Evolutionary conservation across 345 rosid genomes (phyloP).

Genomic region (Citrus reticulata): DNA sequence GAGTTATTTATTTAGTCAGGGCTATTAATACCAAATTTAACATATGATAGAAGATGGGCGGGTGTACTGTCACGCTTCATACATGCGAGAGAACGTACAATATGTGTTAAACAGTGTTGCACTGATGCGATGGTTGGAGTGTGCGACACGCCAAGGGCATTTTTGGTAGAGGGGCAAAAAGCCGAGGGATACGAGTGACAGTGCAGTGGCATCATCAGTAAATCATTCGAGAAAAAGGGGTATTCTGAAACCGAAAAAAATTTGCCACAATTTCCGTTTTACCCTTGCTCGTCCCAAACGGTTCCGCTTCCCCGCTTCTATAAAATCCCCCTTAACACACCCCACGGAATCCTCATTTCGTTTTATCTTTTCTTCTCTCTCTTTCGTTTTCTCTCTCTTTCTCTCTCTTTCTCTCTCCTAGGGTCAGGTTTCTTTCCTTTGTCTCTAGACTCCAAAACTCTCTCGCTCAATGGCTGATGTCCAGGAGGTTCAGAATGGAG

Average conservation of each 20-base stretch:
- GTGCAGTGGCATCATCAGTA: conserved; percentile 29
- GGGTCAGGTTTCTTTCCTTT: conserved; percentile 17
- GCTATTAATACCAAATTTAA: not conserved
- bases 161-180: not conserved
- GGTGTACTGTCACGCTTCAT: not conserved
- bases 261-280: conserved; percentile 21
- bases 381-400: not conserved
- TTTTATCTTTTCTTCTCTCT: not conserved
- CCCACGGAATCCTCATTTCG: conserved; percentile 13
- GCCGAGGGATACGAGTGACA: not conserved
- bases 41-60: not conserved
- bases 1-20: not conserved
- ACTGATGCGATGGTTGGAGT: not conserved
- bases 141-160: conserved; percentile 16
- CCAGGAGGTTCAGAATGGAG: conserved; percentile 57
- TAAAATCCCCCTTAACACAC: conserved; percentile 19
- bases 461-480: conserved; percentile 42
- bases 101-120: not conserved
- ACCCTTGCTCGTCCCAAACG: conserved; percentile 31
- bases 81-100: not conserved
- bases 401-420: conserved; percentile 21
- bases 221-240: conserved; percentile 20
- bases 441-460: not conserved
- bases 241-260: not conserved
- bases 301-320: conserved; percentile 64